These are phyloP conservation scores for Coemansia erecta DNA, from an alignment of 192 early-diverging fungal species.

Conservation along the genomic window DNA sequence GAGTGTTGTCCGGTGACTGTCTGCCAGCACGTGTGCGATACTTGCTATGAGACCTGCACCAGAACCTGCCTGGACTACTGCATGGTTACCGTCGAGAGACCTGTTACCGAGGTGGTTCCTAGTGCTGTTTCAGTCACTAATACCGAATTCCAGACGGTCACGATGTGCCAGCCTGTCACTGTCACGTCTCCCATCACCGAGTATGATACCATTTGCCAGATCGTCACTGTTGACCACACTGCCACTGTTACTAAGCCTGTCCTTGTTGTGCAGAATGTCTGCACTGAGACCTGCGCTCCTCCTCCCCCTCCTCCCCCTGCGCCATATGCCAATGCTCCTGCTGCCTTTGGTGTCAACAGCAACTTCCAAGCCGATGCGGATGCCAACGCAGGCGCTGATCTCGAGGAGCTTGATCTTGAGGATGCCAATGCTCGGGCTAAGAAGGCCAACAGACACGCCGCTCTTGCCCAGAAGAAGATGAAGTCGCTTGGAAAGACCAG, in stretches of 20 bases:
- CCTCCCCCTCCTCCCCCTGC: slow-evolving; percentile 16
- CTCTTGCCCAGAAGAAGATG: slow-evolving; percentile 12
- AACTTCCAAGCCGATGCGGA: neutral
- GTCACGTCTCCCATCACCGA: slow-evolving; percentile 37
- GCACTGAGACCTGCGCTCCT: slow-evolving; percentile 24
- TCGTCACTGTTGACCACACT: slow-evolving; percentile 43
- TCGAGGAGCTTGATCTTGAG: slow-evolving; percentile 10
- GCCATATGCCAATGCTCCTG: slow-evolving; percentile 9
- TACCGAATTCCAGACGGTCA: slow-evolving; percentile 31
- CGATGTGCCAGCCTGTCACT: slow-evolving; percentile 50
- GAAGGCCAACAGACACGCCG: slow-evolving; percentile 4
- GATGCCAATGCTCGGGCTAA: slow-evolving; percentile 5
- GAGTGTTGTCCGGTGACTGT: slow-evolving; percentile 48
- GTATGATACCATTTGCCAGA: slow-evolving; percentile 49
- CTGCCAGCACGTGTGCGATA: slow-evolving; percentile 32
- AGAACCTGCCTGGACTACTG: slow-evolving; percentile 40
- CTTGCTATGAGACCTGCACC: slow-evolving; percentile 39
- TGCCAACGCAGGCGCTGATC: slow-evolving; percentile 3
- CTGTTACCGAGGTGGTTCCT: slow-evolving; percentile 29
- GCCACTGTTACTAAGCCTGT: slow-evolving; percentile 48
- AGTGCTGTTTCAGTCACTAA: slow-evolving; percentile 26
- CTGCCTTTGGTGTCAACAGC: neutral
- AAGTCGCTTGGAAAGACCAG: slow-evolving; percentile 18
- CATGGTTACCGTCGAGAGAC: slow-evolving; percentile 35
- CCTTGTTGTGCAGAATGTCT: slow-evolving; percentile 49